A percentile compares a stretch with the other conserved stretches of the same genome.
Evolutionary conservation across 2,329 filamentous ascomycete genomes (phyloP).

Genomic region (Fusarium virguliforme): DNA sequence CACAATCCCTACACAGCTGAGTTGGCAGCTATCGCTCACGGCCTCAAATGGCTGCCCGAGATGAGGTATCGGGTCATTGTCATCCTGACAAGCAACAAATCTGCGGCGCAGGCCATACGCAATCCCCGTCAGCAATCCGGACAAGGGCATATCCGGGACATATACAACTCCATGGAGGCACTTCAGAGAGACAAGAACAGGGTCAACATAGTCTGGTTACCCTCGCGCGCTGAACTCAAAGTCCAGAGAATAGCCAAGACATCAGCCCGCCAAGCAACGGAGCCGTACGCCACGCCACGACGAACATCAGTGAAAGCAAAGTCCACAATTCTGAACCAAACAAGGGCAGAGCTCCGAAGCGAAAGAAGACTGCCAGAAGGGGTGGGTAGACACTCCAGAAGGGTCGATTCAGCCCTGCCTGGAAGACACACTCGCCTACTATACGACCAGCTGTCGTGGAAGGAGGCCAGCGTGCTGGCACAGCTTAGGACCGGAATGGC

Average conservation of each 20-base stretch:
- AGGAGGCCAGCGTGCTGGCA: constrained; percentile 39
- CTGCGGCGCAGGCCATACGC: constrained; percentile 25
- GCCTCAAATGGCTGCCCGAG: constrained; percentile 22
- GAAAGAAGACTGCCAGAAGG: constrained; percentile 19
- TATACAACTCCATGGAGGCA: constrained; percentile 8
- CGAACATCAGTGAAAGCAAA: constrained; percentile 7
- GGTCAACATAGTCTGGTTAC: neutral
- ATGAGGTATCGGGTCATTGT: constrained; percentile 19
- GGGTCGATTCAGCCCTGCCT: no score
- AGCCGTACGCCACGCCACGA: constrained; percentile 3
- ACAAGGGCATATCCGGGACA: constrained; percentile 33
- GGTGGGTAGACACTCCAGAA: no score
- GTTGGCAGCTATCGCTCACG: constrained; percentile 33
- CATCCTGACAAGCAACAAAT: constrained; percentile 40
- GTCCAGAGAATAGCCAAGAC: no score
- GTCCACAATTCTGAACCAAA: constrained; percentile 7
- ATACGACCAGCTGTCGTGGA: constrained; percentile 40
- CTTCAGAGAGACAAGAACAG: constrained; percentile 10
- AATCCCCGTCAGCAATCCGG: constrained; percentile 42
- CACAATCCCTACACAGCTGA: constrained; percentile 19
- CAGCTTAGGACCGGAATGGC: constrained; percentile 46
- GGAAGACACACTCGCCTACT: constrained; percentile 37
- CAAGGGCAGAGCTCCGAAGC: constrained; percentile 16
- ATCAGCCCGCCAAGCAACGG: neutral
- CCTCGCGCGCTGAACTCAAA: no score